A percentile compares a stretch with the other conserved stretches of the same genome.
phyloP scores from a whole-genome alignment of 169 alveolate genomes.

The Eimeria praecox region DNA sequence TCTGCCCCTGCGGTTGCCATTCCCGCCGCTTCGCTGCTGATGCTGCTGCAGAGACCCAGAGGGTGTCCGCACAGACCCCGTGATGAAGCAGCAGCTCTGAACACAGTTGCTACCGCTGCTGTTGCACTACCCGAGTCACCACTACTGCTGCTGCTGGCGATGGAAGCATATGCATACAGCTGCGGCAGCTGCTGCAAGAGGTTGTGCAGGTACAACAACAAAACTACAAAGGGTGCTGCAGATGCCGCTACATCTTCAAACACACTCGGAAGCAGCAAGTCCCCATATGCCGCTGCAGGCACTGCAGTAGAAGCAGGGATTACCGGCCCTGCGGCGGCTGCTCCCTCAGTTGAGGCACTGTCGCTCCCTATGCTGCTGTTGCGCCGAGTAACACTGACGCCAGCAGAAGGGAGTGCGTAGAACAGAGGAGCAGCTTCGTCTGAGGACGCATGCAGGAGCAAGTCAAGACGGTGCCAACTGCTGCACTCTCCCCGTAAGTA shows the following conservation, averaged over 20 bases:
- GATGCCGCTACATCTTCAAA: conserved; percentile 31
- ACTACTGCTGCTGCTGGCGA: not conserved
- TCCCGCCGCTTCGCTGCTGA: conserved; percentile 14
- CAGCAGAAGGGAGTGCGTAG: conserved; percentile 24
- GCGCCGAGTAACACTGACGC: conserved; percentile 21
- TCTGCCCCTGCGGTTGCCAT: conserved; percentile 26
- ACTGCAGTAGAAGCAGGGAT: not conserved
- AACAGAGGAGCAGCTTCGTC: conserved; percentile 78
- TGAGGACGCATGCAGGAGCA: conserved; percentile 68
- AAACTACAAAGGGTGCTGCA: conserved; percentile 58
- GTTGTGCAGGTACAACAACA: conserved; percentile 53
- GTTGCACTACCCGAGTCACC: not conserved
- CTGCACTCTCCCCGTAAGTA: conserved; percentile 31
- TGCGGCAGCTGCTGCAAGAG: conserved; percentile 59
- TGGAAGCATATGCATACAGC: conserved; percentile 29
- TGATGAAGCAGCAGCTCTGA: conserved; percentile 58
- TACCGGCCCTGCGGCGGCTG: conserved; percentile 25
- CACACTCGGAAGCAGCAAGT: conserved; percentile 17
- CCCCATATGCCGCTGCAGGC: conserved; percentile 20
- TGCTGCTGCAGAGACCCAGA: conserved; percentile 57
- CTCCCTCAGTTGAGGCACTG: not conserved
- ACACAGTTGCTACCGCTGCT: conserved; percentile 19
- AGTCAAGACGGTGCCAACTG: conserved; percentile 69
- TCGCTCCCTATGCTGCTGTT: not conserved
- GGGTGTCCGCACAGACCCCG: conserved; percentile 44